A percentile compares a stretch with the other conserved stretches of the same genome.
phyloP scores from a whole-genome alignment of 2,329 filamentous ascomycete species.

The Calonectria multiphialidica region DNA sequence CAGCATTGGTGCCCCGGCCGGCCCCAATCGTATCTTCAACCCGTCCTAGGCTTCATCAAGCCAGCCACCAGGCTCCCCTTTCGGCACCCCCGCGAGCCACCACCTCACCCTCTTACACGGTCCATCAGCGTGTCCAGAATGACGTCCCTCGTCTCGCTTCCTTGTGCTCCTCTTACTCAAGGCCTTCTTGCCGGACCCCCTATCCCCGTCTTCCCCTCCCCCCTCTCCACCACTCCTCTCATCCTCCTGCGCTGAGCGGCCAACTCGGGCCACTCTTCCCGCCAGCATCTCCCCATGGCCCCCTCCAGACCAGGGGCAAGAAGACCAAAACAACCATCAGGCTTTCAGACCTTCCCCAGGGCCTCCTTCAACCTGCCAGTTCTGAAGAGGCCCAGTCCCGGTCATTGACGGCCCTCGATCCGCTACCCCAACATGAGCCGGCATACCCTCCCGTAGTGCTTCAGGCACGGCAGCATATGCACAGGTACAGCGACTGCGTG shows the following conservation, averaged over 20 bases:
- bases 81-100: neutral
- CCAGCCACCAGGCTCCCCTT: neutral
- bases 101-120: conserved; percentile 1
- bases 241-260: conserved; percentile 10
- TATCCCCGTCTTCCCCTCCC: conserved; percentile 18
- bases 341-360: conserved; percentile 70
- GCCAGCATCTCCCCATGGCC: conserved; percentile 34
- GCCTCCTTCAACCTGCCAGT: conserved; percentile 48
- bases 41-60: conserved; percentile 17
- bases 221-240: conserved; percentile 21
- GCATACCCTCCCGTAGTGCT: conserved; percentile 89
- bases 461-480: conserved; percentile 90
- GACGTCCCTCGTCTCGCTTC: conserved; percentile 22
- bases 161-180: neutral
- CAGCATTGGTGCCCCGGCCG: conserved; percentile 5
- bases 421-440: conserved; percentile 57
- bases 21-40: conserved; percentile 11
- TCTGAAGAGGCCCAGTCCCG: neutral
- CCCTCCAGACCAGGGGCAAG: conserved; percentile 57
- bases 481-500: conserved; percentile 90
- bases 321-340: conserved; percentile 67
- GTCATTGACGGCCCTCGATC: conserved; percentile 26
- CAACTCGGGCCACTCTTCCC: conserved; percentile 36
- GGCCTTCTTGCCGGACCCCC: conserved; percentile 4
- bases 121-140: conserved; percentile 19